Evolutionary conservation across 2,329 filamentous ascomycete genomes (phyloP), one percentile per base, ranked within the genome.

Genomic region (Phaeosphaeria sp.): DNA sequence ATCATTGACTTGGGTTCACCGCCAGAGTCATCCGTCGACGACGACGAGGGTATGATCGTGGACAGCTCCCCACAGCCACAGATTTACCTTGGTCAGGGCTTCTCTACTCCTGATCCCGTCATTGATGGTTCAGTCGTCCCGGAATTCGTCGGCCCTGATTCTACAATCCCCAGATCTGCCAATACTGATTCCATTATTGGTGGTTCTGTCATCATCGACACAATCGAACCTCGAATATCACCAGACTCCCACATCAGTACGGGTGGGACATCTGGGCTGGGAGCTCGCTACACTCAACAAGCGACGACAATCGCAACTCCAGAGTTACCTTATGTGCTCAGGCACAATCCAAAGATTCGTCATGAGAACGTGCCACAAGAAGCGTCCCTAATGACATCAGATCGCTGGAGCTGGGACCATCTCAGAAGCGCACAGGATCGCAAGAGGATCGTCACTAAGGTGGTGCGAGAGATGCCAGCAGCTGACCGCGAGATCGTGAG

Each of bases 371-470:
- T 60, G 15, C 71, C 72, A 0, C 67, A 72, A n/a, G 46, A 60
- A n/a, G 66, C 72, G 1, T 75, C 72, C 0, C 65, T 74, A 6
- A 33, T 53, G 2, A 65, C 67, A 13, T 63, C 74, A 17, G 57
- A 60, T 11, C 52, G 58, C n/a, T 77, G 79, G 71, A 53, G 58
- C 4, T 81, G 75, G 72, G 52, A 60, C 3, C 53, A 74, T 1
- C 67, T 85, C 3, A 64, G 77, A 39, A 69, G 74, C 8, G 67
- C 72, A 2, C 44, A 59, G 8, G 81, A 85, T 59, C 72, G 81
- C 11, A 77, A 79, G 40, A 75, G 80, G 6, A 66, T 82, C 1
- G 60, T 84, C 21, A 77, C 82, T 49, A 80, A 81, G 51, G 60
- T 78, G 1, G 64, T 84, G 1, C 56, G 64, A 7, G 70, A 77